Percentiles rank a stretch among this genome's conserved stretches.
Conservation (phyloP, 352 stramenopile genomes). For the Phytophthora sojae region DNA sequence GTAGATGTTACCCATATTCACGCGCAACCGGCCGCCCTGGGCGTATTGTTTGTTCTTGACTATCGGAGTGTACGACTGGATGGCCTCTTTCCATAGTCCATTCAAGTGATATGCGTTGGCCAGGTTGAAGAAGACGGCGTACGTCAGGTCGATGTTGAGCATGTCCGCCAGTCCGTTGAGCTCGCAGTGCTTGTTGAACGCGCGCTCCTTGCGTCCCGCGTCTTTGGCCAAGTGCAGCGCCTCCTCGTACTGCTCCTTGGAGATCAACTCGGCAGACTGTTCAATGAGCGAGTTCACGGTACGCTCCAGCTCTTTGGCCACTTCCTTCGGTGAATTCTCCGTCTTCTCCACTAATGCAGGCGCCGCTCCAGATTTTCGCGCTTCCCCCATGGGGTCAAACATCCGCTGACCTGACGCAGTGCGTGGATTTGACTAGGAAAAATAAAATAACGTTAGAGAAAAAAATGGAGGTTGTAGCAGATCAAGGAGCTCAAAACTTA, state of each 20-base stretch:
- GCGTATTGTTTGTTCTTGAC: constrained; percentile 97
- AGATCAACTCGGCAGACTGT: constrained; percentile 83
- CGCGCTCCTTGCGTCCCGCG: constrained; percentile 89
- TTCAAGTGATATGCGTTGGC: constrained; percentile 95
- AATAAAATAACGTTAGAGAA: constrained; percentile 2
- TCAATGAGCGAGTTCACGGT: constrained; percentile 94
- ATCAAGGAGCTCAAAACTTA: constrained; percentile 28
- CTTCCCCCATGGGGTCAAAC: constrained; percentile 94
- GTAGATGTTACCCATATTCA: constrained; percentile 99
- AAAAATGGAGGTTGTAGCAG: background rate
- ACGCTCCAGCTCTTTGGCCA: constrained; percentile 91
- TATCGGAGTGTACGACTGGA: constrained; percentile 95
- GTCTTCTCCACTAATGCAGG: constrained; percentile 90
- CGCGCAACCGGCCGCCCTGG: constrained; percentile 89
- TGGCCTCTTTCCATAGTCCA: constrained; percentile 94
- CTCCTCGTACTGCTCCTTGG: constrained; percentile 79
- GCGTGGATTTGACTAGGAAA: constrained; percentile 74
- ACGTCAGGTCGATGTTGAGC: constrained; percentile 95
- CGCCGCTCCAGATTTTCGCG: constrained; percentile 76
- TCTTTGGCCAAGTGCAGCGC: constrained; percentile 91
- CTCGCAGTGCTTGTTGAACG: constrained; percentile 93
- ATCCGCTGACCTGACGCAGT: constrained; percentile 71
- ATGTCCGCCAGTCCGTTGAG: constrained; percentile 86
- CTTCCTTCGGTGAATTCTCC: constrained; percentile 93
- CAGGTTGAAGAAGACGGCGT: constrained; percentile 95